Base-by-base conservation (phyloP, 352 stramenopile genomes). In the Paralagenidium karlingii region DNA sequence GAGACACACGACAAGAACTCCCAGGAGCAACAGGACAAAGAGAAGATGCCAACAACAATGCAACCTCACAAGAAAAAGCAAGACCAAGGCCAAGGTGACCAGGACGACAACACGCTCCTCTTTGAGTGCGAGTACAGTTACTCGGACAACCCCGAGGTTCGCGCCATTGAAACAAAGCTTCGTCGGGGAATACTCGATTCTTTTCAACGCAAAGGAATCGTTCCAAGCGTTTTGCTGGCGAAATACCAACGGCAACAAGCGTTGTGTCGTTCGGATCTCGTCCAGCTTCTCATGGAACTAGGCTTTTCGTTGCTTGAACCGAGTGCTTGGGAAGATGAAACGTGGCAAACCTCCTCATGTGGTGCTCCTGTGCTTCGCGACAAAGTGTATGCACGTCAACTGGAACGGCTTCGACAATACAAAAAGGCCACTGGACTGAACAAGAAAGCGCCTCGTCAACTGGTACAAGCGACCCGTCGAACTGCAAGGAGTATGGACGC, bases 211-310 rank as follows among this genome's bases (percentile, higher is more conserved):
- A n/a, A n/a, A n/a, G 79, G 82, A 0, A 51, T 86, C 11, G 39
- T 90, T 10, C 77, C 91, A 2, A 33, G 90, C 3, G 56, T 75
- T 12, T 40, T 85, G 11, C 46, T 95, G 3, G 61, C 69, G 10
- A 74, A 77, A 34, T 81, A 82, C 30, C 55, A 91, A 19, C 73
- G 94, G 16, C 37, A 43, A 26, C 45, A 55, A 13, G 60, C 82
- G 32, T 38, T 96, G 13, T 46, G 84, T 1, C 73, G 86, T 8
- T 76, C 89, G 13, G 83, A 96, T 44, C 95, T 96, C 56, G 56
- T 96, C 16, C 78, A 96, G 49, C 57, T 95, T n/a, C 58, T 96
- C 22, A 95, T 96, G 83, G 81, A 96, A 44, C 53, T 96, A 15
- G 87, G 87, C 1, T 82, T 96, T 34, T 84, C 63, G 20, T 42